Percentiles rank a stretch among this genome's conserved stretches.
Evolutionary conservation across 768 basidiomycete genomes (phyloP).

Genomic region (Leccinum imitatum): DNA sequence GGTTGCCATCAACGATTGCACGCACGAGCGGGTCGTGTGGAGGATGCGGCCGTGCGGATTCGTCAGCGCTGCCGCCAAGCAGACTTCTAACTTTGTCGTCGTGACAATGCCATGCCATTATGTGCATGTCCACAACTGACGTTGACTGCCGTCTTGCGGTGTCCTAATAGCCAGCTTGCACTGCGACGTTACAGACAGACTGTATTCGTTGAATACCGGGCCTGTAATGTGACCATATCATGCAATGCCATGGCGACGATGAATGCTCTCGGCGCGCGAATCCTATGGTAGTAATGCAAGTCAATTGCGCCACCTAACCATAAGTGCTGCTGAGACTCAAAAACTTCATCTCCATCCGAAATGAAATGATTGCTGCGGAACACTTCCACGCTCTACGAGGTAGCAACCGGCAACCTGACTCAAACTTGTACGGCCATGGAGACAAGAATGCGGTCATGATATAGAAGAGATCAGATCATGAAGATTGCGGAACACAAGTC

Average conservation of each 20-base stretch:
- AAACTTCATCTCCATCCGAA: not conserved
- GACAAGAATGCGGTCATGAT: constrained; percentile 11
- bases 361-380: constrained; percentile 15
- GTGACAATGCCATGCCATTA: not conserved
- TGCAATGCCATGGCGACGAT: not conserved
- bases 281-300: too few relatives aligned
- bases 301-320: too few relatives aligned
- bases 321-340: not conserved
- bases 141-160: not conserved
- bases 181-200: not conserved
- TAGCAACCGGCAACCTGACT: constrained; percentile 19
- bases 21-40: not conserved
- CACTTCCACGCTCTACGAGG: constrained; percentile 4
- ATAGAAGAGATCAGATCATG: constrained; percentile 35
- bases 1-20: not conserved
- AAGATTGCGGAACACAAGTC: constrained; percentile 38
- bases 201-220: not conserved
- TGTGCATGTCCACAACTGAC: not conserved
- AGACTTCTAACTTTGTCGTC: not conserved
- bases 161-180: not conserved
- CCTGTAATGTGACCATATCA: not conserved
- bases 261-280: not conserved
- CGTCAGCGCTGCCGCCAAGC: not conserved
- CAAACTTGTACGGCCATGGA: constrained; percentile 2
- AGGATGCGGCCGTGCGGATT: not conserved